phyloP scores from a whole-genome alignment of 106 monocot genomes.

The Allium fistulosum region DNA sequence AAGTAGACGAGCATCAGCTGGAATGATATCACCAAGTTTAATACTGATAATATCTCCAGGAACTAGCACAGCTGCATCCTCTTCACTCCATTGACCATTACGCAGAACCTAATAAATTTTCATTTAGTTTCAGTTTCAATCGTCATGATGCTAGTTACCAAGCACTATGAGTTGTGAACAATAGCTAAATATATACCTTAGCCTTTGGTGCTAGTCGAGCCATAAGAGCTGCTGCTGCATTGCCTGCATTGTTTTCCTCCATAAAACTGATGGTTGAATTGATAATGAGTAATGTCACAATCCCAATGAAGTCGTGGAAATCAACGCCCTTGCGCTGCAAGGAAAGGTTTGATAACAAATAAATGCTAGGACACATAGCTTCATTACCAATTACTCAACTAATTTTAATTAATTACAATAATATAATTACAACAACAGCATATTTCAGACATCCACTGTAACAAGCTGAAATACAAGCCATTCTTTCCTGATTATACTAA shows the following conservation, averaged over 20 bases:
- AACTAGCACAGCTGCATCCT: slow-evolving; percentile 43
- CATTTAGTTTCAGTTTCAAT: too few species aligned
- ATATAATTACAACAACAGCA: too few species aligned
- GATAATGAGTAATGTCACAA: slow-evolving; percentile 36
- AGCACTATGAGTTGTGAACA: neutral
- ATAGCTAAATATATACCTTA: slow-evolving; percentile 20
- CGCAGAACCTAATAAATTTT: slow-evolving; percentile 25
- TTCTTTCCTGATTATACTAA: too few species aligned
- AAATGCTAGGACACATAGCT: too few species aligned
- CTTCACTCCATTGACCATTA: slow-evolving; percentile 38
- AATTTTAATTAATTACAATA: too few species aligned
- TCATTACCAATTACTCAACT: too few species aligned
- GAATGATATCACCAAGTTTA: slow-evolving; percentile 56
- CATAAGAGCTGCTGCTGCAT: slow-evolving; percentile 58
- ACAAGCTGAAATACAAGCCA: too few species aligned
- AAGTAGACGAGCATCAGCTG: slow-evolving; percentile 55
- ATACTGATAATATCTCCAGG: slow-evolving; percentile 51
- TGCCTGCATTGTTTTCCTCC: slow-evolving; percentile 57
- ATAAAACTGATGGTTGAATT: slow-evolving; percentile 54
- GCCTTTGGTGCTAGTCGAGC: slow-evolving; percentile 47
- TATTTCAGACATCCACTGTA: too few species aligned
- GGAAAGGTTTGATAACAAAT: neutral
- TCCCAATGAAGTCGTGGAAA: slow-evolving; percentile 49
- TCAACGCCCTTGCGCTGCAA: slow-evolving; percentile 26
- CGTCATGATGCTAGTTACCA: neutral